A percentile compares a stretch with the other conserved stretches of the same genome.
phyloP scores from a whole-genome alignment of 2,329 filamentous ascomycete species.

The Sarocladium kiliense region DNA sequence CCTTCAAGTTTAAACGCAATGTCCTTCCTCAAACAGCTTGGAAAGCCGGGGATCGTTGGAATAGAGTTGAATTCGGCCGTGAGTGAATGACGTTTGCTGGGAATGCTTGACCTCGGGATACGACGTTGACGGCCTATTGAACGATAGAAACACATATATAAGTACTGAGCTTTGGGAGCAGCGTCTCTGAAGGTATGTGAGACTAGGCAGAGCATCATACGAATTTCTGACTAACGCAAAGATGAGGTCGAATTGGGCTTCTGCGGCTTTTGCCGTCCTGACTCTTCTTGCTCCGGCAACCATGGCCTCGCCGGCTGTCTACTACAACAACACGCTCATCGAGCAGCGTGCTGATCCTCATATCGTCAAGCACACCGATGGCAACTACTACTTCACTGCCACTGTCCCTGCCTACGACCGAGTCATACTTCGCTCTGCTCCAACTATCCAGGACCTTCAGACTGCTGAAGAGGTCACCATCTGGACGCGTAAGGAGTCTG shows the following conservation, averaged over 20 bases:
- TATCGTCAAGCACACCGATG: slow-evolving; percentile 22
- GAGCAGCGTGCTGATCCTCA: slow-evolving; percentile 24
- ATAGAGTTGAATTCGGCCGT: neutral
- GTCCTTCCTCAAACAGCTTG: neutral
- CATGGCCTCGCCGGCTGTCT: slow-evolving; percentile 17
- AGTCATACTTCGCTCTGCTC: slow-evolving; percentile 12
- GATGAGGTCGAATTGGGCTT: neutral
- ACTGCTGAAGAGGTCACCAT: slow-evolving; percentile 17
- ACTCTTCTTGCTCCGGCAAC: neutral
- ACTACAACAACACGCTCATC: slow-evolving; percentile 23
- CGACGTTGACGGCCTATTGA: neutral
- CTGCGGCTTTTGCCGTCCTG: neutral
- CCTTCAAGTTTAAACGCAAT: neutral
- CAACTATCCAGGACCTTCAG: slow-evolving; percentile 13
- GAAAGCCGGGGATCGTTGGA: neutral
- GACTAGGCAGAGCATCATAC: neutral
- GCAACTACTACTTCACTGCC: slow-evolving; percentile 17
- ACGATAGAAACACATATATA: neutral
- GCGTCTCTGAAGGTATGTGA: neutral
- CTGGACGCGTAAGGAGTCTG: slow-evolving; percentile 34
- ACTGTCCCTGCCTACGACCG: slow-evolving; percentile 15
- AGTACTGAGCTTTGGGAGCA: neutral
- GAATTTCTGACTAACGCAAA: neutral
- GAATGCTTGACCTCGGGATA: neutral
- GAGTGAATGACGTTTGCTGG: neutral